Base-by-base conservation (phyloP, 345 rosid genomes). In the Camelina sativa region DNA sequence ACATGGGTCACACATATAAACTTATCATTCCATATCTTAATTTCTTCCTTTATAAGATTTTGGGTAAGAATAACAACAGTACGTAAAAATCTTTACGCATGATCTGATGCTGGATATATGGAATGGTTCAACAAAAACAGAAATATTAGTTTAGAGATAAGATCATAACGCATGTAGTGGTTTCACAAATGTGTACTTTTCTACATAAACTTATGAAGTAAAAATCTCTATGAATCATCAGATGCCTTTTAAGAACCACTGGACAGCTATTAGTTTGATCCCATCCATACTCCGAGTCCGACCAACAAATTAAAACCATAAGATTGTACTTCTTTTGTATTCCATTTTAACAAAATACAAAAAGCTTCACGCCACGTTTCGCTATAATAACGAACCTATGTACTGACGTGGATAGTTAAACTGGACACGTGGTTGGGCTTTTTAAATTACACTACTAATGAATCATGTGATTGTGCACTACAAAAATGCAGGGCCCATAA, bases 401-500 rank as follows among this genome's bases (percentile, higher is more conserved):
- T 22, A 50, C 10, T 46, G 67, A 58, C 73, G 67, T 58, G 73
- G 62, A 25, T 12, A 8, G 35, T 47, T 37, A 46, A 46, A 35
- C 7, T 8, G 34, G 73, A 74, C 73, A 76, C 74, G 74, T 75
- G 30, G 47, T 53, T 52, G 67, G 79, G 73, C 55, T 59, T 67
- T 52, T 41, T 8, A 53, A 62, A 52, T 38, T 32, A 30, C 5
- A 41, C 12, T 11, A 48, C 12, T 38, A 40, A 40, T 37, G 35
- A 69, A 61, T 51, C 69, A 76, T 68, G 64, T 76, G 74, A 53
- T 10, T 69, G 62, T 67, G 69, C 68, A 75, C 67, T 66, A 74
- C 67, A 37, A 58, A 4, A 67, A 4, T 67, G 69, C 63, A 68
- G 69, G 57, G 57, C 79, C 79, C 74, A 76, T 69, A 34, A 60